Conservation (phyloP, 768 basidiomycete species). For the Suillus occidentalis region DNA sequence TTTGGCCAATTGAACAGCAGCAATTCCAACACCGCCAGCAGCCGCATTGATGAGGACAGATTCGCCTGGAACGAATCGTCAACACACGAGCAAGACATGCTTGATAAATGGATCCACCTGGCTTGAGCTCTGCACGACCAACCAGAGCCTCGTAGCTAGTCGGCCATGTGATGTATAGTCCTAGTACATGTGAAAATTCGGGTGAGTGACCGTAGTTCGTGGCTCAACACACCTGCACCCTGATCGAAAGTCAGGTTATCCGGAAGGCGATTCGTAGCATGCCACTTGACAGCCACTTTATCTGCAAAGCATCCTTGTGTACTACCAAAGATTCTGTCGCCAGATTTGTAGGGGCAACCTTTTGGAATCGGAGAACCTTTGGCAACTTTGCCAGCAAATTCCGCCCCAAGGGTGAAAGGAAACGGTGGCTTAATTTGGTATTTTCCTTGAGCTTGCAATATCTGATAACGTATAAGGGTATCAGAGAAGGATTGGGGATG, state of each 20-base stretch:
- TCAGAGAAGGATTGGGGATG: slow-evolving; percentile 13
- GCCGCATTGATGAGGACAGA: slow-evolving; percentile 92
- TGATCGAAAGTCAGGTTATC: slow-evolving; percentile 77
- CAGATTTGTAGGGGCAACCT: slow-evolving; percentile 75
- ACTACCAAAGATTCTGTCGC: slow-evolving; percentile 87
- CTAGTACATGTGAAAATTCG: slow-evolving; percentile 34
- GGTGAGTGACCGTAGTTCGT: neutral
- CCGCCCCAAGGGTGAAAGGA: slow-evolving; percentile 82
- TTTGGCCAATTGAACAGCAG: slow-evolving; percentile 92
- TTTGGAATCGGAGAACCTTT: slow-evolving; percentile 70
- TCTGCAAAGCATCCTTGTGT: slow-evolving; percentile 82
- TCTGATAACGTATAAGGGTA: slow-evolving; percentile 37
- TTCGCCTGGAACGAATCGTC: slow-evolving; percentile 55
- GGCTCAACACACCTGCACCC: slow-evolving; percentile 59
- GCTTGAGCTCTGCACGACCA: slow-evolving; percentile 75
- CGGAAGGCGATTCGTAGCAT: slow-evolving; percentile 63
- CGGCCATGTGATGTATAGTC: slow-evolving; percentile 85
- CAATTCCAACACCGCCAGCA: slow-evolving; percentile 94
- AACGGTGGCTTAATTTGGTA: slow-evolving; percentile 82
- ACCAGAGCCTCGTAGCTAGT: slow-evolving; percentile 93
- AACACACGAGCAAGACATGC: neutral
- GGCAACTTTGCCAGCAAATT: slow-evolving; percentile 83
- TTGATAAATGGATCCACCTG: slow-evolving; percentile 45
- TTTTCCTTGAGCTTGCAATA: slow-evolving; percentile 86
- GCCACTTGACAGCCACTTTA: slow-evolving; percentile 56